Evolutionary conservation across 495 filamentous ascomycete genomes (phyloP).

Genomic region (Penicillium psychrofluorescens): DNA sequence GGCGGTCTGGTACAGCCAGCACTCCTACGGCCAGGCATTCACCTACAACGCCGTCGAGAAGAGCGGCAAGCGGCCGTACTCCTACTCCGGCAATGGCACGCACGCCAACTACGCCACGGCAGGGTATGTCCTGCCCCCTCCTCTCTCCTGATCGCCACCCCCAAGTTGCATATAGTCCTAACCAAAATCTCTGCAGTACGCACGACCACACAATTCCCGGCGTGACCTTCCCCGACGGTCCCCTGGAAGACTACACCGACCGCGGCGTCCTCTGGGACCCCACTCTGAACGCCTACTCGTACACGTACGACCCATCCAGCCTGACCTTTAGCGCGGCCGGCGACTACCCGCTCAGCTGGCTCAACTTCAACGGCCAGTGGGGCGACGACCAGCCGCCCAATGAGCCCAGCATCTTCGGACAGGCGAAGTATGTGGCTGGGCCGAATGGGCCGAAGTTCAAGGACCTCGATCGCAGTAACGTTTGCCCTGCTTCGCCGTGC

Average conservation of each 20-base stretch:
- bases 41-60: constrained; percentile 50
- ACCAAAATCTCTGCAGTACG: constrained; percentile 14
- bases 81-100: constrained; percentile 49
- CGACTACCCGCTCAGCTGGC: constrained; percentile 39
- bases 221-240: constrained; percentile 52
- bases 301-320: constrained; percentile 34
- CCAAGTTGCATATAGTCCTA: not conserved
- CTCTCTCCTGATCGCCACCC: not conserved
- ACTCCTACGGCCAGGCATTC: constrained; percentile 56
- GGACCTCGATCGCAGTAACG: constrained; percentile 33
- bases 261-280: constrained; percentile 49
- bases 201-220: constrained; percentile 60
- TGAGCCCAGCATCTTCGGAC: constrained; percentile 42
- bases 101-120: constrained; percentile 53
- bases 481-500: constrained; percentile 36
- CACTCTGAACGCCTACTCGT: constrained; percentile 40
- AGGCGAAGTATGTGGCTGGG: constrained; percentile 42
- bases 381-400: constrained; percentile 49
- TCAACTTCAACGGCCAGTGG: constrained; percentile 49
- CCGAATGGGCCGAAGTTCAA: constrained; percentile 52
- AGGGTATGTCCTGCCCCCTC: constrained; percentile 27
- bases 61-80: constrained; percentile 39
- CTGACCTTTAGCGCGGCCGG: constrained; percentile 36
- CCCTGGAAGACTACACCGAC: constrained; percentile 57
- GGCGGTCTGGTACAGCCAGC: constrained; percentile 58